Conservation (phyloP, 2,329 filamentous ascomycete genomes). For the Fusarium setosum region DNA sequence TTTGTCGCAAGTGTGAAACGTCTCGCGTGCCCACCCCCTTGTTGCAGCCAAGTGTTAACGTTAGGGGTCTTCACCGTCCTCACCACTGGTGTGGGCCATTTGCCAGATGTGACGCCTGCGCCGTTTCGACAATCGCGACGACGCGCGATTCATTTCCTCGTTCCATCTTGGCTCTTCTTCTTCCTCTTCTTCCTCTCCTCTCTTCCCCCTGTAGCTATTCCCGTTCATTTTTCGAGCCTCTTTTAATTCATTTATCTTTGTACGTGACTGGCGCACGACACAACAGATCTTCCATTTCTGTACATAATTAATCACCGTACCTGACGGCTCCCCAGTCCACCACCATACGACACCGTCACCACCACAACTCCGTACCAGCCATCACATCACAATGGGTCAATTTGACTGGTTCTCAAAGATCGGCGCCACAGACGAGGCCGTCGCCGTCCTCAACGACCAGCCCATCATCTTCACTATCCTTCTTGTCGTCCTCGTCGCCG, state of each 20-base stretch:
- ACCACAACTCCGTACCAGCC: background rate
- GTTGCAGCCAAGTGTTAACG: conserved; percentile 26
- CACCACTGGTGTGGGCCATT: conserved; percentile 34
- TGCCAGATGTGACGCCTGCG: conserved; percentile 24
- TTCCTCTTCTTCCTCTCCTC: conserved; percentile 3
- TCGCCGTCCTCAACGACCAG: conserved; percentile 71
- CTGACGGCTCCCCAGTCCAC: too few relatives aligned
- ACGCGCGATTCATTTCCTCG: conserved; percentile 41
- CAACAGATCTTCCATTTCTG: conserved; percentile 7
- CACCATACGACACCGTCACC: background rate
- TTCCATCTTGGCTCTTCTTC: conserved; percentile 20
- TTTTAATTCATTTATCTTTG: conserved; percentile 19
- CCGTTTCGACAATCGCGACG: conserved; percentile 38
- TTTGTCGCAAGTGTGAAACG: conserved; percentile 60
- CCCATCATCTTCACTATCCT: conserved; percentile 69
- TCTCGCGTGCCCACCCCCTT: conserved; percentile 38
- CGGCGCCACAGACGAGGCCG: conserved; percentile 68
- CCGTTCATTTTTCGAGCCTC: conserved; percentile 1
- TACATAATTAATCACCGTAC: conserved; percentile 14
- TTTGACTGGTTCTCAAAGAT: conserved; percentile 68
- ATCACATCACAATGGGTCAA: conserved; percentile 54
- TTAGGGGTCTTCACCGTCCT: conserved; percentile 31
- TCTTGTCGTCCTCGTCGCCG: conserved; percentile 62
- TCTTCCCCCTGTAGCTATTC: conserved; percentile 21
- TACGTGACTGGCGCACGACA: conserved; percentile 43